Conservation (phyloP, 108 stramenopile species). For the Skeletonema grethae region DNA sequence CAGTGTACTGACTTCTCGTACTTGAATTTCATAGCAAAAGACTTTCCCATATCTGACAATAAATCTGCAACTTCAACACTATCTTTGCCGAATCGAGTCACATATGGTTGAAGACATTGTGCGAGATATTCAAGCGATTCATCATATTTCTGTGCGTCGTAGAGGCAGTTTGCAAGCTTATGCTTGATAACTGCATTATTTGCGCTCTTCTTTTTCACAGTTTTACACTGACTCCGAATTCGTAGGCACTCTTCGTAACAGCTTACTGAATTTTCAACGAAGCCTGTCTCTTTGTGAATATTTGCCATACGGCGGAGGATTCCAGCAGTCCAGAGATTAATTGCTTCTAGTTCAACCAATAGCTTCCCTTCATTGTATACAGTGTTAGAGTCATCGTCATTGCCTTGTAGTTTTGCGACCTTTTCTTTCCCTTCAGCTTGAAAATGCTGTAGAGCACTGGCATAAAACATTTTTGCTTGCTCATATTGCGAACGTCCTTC, state of each 20-base stretch:
- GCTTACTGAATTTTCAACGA: slow-evolving; percentile 9
- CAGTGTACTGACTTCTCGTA: slow-evolving; percentile 38
- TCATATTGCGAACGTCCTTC: slow-evolving; percentile 12
- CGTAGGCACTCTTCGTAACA: slow-evolving; percentile 27
- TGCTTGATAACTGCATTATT: slow-evolving; percentile 23
- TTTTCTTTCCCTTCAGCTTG: slow-evolving; percentile 31
- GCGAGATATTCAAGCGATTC: slow-evolving; percentile 39
- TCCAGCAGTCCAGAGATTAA: slow-evolving; percentile 42
- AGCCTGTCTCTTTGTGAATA: slow-evolving; percentile 25
- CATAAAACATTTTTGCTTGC: slow-evolving; percentile 24
- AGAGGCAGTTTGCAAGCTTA: slow-evolving; percentile 22
- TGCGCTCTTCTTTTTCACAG: slow-evolving; percentile 19
- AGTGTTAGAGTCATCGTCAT: background rate
- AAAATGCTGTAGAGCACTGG: slow-evolving; percentile 24
- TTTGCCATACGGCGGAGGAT: slow-evolving; percentile 25
- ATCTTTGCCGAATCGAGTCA: slow-evolving; percentile 45
- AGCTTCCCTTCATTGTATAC: slow-evolving; percentile 5
- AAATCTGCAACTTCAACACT: slow-evolving; percentile 44
- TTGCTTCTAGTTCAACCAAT: slow-evolving; percentile 27
- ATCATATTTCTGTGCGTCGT: slow-evolving; percentile 28
- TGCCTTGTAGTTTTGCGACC: background rate
- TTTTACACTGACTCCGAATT: slow-evolving; percentile 28
- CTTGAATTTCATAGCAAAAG: slow-evolving; percentile 27
- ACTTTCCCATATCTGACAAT: slow-evolving; percentile 38
- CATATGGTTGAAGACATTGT: slow-evolving; percentile 28